Base-by-base conservation (phyloP, 2,329 filamentous ascomycete species). In the Microcyclospora pomicola region DNA sequence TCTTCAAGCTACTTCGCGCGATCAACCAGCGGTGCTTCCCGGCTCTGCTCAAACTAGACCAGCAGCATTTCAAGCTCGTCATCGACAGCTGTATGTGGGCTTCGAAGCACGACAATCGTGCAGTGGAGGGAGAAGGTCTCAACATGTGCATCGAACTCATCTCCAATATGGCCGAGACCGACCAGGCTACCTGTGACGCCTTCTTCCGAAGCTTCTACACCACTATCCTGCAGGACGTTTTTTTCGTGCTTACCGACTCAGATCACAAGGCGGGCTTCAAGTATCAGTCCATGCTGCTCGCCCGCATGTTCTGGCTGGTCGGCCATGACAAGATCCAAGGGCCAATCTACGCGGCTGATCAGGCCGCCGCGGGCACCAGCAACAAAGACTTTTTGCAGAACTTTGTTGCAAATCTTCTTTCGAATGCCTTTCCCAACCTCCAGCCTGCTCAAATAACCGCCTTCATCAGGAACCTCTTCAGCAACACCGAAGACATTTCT, bases 41-140 rank as follows among this genome's bases (percentile, higher is more conserved):
- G 34, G 81, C 91, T 1, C 73, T 98, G 15, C 72, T 98, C 48
- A 92, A 93, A 63, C 77, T 98, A 27, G 88, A 98, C 58, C 88
- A 84, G 54, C 78, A 85, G 42, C 91, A 95, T 58, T 98, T 98
- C 76, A 98, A 98, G 66, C 93, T 96, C 56, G 87, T 98, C 53
- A 96, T 98, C 49, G 91, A 98, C 61, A 93, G 88, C 28, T 98
- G 92, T 70, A 86, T 96, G 72, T 98, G 91, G 92, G 91, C 92
- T n/a, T 95, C 88, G 69, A 98, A 98, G 69, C 91, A 98, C 63
- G 91, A 98, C 66, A 98, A 98, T 65, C 82, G 91, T 43, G 86
- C 95, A 57, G 91, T 98, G 24, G 91, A 98, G 63, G 85, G 83
- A 49, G 92, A 91, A 30, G 91, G 91, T 43, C 75, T 98, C 43